Conservation (phyloP, 2,329 filamentous ascomycete species). For the Ceratocystis eucalypticola region DNA sequence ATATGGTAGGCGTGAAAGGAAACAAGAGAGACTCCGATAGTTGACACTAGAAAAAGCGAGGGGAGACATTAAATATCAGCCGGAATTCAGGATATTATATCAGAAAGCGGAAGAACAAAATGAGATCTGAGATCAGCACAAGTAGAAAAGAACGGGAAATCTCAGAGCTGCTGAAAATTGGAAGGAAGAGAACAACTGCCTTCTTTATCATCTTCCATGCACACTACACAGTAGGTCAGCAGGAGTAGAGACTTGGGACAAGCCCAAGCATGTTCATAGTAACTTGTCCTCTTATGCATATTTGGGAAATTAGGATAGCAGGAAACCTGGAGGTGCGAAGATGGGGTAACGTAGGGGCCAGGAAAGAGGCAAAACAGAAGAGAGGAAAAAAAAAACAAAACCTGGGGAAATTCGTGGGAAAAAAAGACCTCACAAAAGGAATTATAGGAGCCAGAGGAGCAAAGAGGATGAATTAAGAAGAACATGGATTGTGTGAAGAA, state of each 20-base stretch:
- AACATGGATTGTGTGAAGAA: background rate
- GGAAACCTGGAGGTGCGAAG: background rate
- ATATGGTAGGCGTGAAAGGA: background rate
- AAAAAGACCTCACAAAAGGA: background rate
- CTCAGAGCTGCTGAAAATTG: too few species aligned
- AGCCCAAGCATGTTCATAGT: conserved; percentile 1
- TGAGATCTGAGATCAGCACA: background rate
- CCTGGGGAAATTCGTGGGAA: conserved; percentile 49
- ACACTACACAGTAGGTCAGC: background rate
- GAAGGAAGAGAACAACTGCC: too few species aligned
- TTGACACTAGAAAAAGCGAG: too few species aligned
- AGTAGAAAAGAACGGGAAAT: background rate
- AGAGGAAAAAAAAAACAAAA: conserved; percentile 24
- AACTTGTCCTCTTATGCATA: conserved; percentile 17
- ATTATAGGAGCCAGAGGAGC: background rate
- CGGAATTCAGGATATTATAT: too few species aligned
- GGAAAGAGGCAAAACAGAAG: background rate
- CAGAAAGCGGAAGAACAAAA: too few species aligned
- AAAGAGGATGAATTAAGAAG: conserved; percentile 12
- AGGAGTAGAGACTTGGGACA: background rate
- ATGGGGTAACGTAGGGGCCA: conserved; percentile 7
- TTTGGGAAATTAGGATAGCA: conserved; percentile 10
- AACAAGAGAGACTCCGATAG: background rate
- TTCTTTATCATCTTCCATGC: background rate
- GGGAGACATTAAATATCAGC: background rate